Conservation (phyloP, 2,329 filamentous ascomycete species). For the Sporothrix brasiliensis region DNA sequence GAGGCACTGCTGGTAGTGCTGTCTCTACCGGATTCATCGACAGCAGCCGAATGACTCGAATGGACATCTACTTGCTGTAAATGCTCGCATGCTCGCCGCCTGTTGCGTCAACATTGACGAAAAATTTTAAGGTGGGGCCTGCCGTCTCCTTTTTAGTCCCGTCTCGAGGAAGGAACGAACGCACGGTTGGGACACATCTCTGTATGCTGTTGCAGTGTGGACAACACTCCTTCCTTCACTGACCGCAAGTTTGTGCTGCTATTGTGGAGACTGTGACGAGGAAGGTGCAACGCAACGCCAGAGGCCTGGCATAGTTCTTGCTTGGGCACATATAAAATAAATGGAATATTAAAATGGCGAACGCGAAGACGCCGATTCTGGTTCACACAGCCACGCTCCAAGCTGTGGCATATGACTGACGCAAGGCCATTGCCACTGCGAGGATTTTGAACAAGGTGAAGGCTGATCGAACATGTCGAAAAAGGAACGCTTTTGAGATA, state of each 20-base stretch:
- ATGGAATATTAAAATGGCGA: not conserved
- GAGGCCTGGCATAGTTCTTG: not conserved
- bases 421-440: not conserved
- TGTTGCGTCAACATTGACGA: slow-evolving; percentile 14
- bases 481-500: not conserved
- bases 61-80: not conserved
- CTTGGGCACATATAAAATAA: slow-evolving; percentile 1
- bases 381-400: slow-evolving; percentile 9
- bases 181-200: not conserved
- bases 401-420: not conserved
- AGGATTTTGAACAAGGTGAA: too few relatives aligned
- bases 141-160: not conserved
- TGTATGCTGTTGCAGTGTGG: slow-evolving; percentile 14
- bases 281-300: not conserved
- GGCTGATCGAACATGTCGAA: slow-evolving; percentile 9
- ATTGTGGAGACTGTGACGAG: not conserved
- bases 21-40: not conserved
- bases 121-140: slow-evolving; percentile 32
- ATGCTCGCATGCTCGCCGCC: not conserved
- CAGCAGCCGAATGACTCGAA: not conserved
- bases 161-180: slow-evolving; percentile 16
- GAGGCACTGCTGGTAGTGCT: not conserved
- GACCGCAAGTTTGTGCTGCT: slow-evolving; percentile 23
- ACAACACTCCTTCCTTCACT: not conserved
- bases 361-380: not conserved